phyloP scores from a whole-genome alignment of 495 filamentous ascomycete species.

The Wilcoxina mikolae region DNA sequence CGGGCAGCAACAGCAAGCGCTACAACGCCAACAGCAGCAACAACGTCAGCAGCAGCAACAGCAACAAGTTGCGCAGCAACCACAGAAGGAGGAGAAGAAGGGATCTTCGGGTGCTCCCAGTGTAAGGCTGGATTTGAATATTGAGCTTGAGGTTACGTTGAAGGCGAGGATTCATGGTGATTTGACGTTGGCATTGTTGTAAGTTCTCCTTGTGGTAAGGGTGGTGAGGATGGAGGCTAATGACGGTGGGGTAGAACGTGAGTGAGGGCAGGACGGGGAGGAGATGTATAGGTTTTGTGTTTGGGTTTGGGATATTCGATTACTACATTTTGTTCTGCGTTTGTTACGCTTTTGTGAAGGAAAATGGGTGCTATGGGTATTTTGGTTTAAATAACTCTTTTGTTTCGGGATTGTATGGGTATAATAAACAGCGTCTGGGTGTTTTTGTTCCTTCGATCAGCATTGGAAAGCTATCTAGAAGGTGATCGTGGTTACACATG shows the following conservation, averaged over 20 bases:
- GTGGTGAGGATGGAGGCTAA: background rate
- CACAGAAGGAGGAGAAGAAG: conserved; percentile 12
- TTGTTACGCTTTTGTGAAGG: too few species aligned
- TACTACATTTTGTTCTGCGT: too few species aligned
- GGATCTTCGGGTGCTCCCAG: conserved; percentile 40
- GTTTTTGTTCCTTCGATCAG: too few species aligned
- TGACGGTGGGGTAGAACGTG: background rate
- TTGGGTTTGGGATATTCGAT: too few species aligned
- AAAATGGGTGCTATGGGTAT: too few species aligned
- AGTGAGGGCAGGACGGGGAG: background rate
- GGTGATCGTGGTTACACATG: too few species aligned
- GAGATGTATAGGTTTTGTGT: too few species aligned
- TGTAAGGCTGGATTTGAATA: conserved; percentile 66
- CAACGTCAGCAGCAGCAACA: conserved; percentile 1
- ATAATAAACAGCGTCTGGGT: too few species aligned
- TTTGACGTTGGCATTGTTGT: conserved; percentile 72
- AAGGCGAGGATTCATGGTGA: conserved; percentile 91
- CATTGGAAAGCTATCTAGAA: too few species aligned
- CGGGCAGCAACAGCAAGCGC: background rate
- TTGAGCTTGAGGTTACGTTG: conserved; percentile 78
- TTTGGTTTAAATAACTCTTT: too few species aligned
- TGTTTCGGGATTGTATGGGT: too few species aligned
- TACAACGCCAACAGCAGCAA: background rate
- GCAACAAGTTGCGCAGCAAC: background rate
- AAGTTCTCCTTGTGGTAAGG: conserved; percentile 31